These are phyloP conservation scores for Rhododendron mucronatum DNA, from an alignment of 148 eudicot species.

Conservation along the genomic window DNA sequence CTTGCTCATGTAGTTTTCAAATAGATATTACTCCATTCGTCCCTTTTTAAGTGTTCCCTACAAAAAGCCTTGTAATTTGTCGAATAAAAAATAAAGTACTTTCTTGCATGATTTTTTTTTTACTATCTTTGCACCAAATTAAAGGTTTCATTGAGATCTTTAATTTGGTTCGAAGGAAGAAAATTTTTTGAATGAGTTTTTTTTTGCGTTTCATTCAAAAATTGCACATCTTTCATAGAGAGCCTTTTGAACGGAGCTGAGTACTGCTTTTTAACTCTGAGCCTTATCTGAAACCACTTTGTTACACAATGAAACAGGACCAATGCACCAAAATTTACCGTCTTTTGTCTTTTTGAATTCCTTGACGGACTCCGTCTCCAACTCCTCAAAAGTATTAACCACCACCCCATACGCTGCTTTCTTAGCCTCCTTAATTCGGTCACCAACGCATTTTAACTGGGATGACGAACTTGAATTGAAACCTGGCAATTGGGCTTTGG, in stretches of 20 bases:
- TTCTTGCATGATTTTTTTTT: too few species aligned
- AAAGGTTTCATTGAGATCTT: too few species aligned
- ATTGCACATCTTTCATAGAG: too few species aligned
- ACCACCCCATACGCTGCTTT: constrained; percentile 5
- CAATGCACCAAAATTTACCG: constrained; percentile 27
- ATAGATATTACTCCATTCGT: neutral
- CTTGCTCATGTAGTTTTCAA: neutral
- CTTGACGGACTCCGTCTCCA: constrained; percentile 10
- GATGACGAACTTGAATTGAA: neutral
- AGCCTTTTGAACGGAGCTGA: too few species aligned
- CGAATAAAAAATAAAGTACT: too few species aligned
- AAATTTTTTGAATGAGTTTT: too few species aligned
- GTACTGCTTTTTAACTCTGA: constrained; percentile 11
- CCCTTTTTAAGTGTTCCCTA: too few species aligned
- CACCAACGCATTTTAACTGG: neutral
- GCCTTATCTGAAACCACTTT: constrained; percentile 15
- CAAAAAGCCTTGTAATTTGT: too few species aligned
- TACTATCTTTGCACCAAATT: too few species aligned
- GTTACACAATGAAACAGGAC: constrained; percentile 40
- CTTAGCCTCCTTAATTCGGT: neutral
- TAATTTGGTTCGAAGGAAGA: too few species aligned
- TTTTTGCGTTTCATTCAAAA: too few species aligned
- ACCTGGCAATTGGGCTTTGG: constrained; percentile 15
- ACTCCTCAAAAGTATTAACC: constrained; percentile 20
- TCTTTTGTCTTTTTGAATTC: neutral